Conservation (phyloP, 2,329 filamentous ascomycete species). For the Exophiala xenobiotica region DNA sequence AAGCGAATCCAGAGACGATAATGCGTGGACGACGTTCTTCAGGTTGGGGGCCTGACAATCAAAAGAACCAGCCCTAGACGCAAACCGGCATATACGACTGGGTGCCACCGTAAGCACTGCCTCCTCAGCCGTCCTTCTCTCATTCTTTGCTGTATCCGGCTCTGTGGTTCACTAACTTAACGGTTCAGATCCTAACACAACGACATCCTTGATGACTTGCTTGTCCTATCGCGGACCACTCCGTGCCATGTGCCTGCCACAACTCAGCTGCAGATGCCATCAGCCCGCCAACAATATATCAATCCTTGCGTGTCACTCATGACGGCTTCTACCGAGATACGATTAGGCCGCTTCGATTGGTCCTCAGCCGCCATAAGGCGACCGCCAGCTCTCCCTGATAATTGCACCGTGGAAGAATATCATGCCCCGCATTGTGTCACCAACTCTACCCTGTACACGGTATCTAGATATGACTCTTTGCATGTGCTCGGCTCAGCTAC, state of each 20-base stretch:
- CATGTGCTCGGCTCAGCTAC: background rate
- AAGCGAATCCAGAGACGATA: too few relatives aligned
- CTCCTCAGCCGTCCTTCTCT: background rate
- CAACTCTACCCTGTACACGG: background rate
- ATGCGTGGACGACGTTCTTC: too few relatives aligned
- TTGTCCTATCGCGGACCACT: background rate
- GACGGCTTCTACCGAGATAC: background rate
- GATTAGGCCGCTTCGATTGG: background rate
- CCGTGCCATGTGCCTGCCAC: background rate
- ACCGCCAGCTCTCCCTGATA: background rate
- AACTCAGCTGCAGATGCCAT: background rate
- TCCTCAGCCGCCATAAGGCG: background rate
- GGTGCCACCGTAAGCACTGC: background rate
- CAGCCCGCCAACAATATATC: background rate
- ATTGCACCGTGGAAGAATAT: too few relatives aligned
- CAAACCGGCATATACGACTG: background rate
- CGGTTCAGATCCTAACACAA: background rate
- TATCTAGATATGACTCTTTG: background rate
- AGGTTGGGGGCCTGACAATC: background rate
- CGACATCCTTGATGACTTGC: too few relatives aligned
- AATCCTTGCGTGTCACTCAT: background rate
- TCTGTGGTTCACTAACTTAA: background rate
- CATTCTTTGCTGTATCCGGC: background rate
- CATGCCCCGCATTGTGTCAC: background rate
- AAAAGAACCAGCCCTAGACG: background rate